A percentile compares a stretch with the other conserved stretches of the same genome.
Conservation (phyloP, 208 protist genomes). For the Trichomonas tenax region DNA sequence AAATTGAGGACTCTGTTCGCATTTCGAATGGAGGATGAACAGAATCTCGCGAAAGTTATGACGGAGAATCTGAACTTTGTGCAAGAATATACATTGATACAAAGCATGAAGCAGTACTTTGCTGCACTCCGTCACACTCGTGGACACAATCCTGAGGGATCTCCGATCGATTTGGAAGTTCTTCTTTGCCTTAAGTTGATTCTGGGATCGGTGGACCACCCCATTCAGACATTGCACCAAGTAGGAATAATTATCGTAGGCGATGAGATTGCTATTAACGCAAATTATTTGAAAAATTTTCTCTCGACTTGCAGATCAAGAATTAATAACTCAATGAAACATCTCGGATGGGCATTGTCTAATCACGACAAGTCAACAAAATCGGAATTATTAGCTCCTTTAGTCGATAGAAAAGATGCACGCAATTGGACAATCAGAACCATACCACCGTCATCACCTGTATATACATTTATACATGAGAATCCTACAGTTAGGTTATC, state of each 20-base stretch:
- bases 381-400: background rate
- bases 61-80: background rate
- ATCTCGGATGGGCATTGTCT: background rate
- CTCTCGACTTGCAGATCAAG: background rate
- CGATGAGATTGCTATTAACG: background rate
- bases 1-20: background rate
- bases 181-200: background rate
- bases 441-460: background rate
- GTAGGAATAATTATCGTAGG: background rate
- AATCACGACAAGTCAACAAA: background rate
- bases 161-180: background rate
- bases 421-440: background rate
- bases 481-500: background rate
- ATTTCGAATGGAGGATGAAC: background rate
- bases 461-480: background rate
- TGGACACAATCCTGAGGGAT: background rate
- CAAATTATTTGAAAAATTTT: background rate
- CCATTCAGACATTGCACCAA: background rate
- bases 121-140: background rate
- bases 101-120: background rate
- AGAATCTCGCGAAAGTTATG: background rate
- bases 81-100: background rate
- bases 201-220: background rate
- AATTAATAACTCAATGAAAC: background rate
- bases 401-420: background rate